Conservation (phyloP, 345 rosid genomes). For the Salix udensis region DNA sequence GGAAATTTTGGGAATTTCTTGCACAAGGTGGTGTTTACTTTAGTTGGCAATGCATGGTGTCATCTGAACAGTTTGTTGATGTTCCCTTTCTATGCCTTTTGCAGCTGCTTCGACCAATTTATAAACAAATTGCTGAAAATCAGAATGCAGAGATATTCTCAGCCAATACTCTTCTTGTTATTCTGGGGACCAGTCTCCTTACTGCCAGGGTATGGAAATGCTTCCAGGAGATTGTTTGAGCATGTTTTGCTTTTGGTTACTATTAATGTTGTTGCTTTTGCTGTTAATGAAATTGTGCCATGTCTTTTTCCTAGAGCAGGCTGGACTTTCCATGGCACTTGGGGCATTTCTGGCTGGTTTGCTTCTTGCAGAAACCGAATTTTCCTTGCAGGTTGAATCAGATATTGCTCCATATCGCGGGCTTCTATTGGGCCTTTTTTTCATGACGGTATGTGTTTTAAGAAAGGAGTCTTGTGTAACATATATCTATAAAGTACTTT, state of each 20-base stretch:
- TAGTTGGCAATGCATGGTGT: not conserved
- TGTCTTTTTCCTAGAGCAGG: conserved; percentile 47
- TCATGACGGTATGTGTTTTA: conserved; percentile 76
- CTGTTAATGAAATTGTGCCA: conserved; percentile 8
- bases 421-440: conserved; percentile 94
- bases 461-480: not conserved
- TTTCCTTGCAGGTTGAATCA: conserved; percentile 98
- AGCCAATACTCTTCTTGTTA: conserved; percentile 91
- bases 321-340: conserved; percentile 99
- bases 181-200: conserved; percentile 95
- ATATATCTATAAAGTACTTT: not conserved
- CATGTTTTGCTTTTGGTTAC: not conserved
- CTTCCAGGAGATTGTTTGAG: conserved; percentile 16
- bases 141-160: conserved; percentile 98
- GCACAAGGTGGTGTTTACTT: conserved; percentile 3
- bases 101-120: conserved; percentile 98
- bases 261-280: not conserved
- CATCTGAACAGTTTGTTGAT: conserved; percentile 8
- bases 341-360: conserved; percentile 99
- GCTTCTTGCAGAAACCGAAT: conserved; percentile 99
- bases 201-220: conserved; percentile 82
- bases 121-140: conserved; percentile 95
- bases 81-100: conserved; percentile 14
- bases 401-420: conserved; percentile 99
- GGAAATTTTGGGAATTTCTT: conserved; percentile 1